These are phyloP conservation scores for Elsinoe batatas DNA, from an alignment of 2,329 filamentous ascomycete genomes.

Conservation along the genomic window DNA sequence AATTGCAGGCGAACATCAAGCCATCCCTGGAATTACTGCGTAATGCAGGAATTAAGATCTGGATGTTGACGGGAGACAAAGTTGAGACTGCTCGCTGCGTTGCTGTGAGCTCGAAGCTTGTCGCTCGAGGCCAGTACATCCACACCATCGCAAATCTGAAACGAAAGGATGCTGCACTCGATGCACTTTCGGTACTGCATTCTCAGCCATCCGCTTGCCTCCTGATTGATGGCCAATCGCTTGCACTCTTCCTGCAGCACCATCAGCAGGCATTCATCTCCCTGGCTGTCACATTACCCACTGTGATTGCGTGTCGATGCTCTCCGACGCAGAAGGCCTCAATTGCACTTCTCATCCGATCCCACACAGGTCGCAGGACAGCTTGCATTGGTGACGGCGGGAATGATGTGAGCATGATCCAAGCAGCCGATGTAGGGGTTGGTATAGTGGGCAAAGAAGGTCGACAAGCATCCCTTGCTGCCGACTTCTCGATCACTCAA, in stretches of 20 bases:
- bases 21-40: conserved; percentile 87
- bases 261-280: conserved; percentile 80
- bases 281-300: conserved; percentile 74
- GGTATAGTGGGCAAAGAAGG: conserved; percentile 98
- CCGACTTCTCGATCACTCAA: conserved; percentile 92
- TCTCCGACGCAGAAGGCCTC: conserved; percentile 96
- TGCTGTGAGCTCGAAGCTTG: conserved; percentile 86
- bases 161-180: conserved; percentile 73
- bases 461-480: conserved; percentile 83
- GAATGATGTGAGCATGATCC: conserved; percentile 98
- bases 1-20: conserved; percentile 90
- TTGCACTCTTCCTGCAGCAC: conserved; percentile 71
- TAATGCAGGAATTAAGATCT: conserved; percentile 97
- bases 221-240: conserved; percentile 87
- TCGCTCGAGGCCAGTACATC: conserved; percentile 88
- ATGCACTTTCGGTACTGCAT: conserved; percentile 78
- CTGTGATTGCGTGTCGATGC: conserved; percentile 92
- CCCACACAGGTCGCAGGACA: conserved; percentile 85
- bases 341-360: conserved; percentile 78
- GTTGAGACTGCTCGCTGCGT: conserved; percentile 96
- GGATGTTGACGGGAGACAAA: conserved; percentile 99
- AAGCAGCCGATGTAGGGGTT: conserved; percentile 93
- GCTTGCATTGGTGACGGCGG: conserved; percentile 97
- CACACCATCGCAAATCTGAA: conserved; percentile 72
- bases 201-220: conserved; percentile 80